phyloP scores from a whole-genome alignment of 441 rosid genomes.

The Erodium texanum region DNA sequence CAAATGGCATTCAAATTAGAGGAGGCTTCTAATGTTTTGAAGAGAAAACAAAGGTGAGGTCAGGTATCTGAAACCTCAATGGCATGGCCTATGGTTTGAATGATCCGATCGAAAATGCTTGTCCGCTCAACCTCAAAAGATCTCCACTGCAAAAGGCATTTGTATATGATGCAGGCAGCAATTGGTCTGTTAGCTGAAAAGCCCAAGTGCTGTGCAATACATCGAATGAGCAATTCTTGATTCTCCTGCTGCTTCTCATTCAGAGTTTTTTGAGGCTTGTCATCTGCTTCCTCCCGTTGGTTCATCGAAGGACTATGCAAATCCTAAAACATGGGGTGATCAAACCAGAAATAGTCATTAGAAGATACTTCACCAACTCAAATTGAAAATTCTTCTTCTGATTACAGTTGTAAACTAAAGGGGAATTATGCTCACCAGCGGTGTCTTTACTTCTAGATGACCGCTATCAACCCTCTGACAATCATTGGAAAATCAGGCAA shows the following conservation, averaged over 20 bases:
- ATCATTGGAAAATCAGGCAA: conserved; percentile 20
- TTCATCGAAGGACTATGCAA: conserved; percentile 61
- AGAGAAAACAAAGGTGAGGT: conserved; percentile 12
- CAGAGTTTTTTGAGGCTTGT: conserved; percentile 83
- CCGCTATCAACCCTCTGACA: conserved; percentile 81
- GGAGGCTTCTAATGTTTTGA: conserved; percentile 14
- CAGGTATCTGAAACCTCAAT: conserved; percentile 61
- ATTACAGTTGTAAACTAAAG: neutral
- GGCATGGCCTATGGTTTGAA: conserved; percentile 88
- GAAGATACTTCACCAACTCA: conserved; percentile 8
- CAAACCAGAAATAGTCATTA: conserved; percentile 15
- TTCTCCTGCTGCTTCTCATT: conserved; percentile 99
- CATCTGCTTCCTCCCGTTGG: conserved; percentile 80
- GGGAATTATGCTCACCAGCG: conserved; percentile 36
- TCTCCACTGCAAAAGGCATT: conserved; percentile 95
- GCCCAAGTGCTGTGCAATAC: conserved; percentile 80
- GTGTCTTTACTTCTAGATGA: conserved; percentile 53
- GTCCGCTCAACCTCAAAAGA: conserved; percentile 97
- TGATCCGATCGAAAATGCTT: conserved; percentile 86
- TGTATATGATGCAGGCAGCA: conserved; percentile 93
- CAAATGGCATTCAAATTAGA: conserved; percentile 20
- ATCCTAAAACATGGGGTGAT: conserved; percentile 38
- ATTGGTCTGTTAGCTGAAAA: conserved; percentile 75
- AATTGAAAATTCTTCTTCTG: neutral
- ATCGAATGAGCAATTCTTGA: conserved; percentile 89